A percentile compares a stretch with the other conserved stretches of the same genome.
These are phyloP conservation scores for Lojkania enalia DNA, from an alignment of 2,329 filamentous ascomycete genomes.

Conservation along the genomic window DNA sequence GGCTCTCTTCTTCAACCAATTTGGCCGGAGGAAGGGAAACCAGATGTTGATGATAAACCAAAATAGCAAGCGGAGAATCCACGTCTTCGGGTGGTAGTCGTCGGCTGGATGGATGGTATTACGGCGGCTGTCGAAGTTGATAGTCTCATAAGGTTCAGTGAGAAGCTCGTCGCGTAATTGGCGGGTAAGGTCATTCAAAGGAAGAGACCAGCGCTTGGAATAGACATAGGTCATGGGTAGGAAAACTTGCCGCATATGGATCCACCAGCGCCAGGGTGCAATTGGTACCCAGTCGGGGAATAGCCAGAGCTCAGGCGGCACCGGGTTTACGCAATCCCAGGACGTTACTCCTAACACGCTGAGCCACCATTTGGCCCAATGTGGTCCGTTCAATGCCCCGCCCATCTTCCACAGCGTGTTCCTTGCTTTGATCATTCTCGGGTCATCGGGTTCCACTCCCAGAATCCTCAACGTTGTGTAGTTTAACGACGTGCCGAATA, in stretches of 20 bases:
- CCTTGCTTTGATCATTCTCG: conserved; percentile 82
- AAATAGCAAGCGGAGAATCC: conserved; percentile 77
- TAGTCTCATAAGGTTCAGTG: conserved; percentile 73
- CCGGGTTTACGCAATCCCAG: conserved; percentile 94
- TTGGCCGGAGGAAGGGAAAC: conserved; percentile 73
- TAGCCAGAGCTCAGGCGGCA: conserved; percentile 91
- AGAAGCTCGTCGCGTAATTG: conserved; percentile 81
- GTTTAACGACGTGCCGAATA: conserved; percentile 88
- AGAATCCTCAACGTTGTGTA: conserved; percentile 80
- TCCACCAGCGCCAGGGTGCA: conserved; percentile 95
- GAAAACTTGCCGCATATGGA: conserved; percentile 97
- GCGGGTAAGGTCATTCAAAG: conserved; percentile 72
- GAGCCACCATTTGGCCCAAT: conserved; percentile 98
- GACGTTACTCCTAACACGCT: conserved; percentile 77
- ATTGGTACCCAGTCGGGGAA: conserved; percentile 89
- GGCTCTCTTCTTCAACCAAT: conserved; percentile 67
- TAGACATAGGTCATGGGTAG: conserved; percentile 89
- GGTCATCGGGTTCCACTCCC: conserved; percentile 81
- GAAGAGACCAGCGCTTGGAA: conserved; percentile 78
- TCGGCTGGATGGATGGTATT: conserved; percentile 80
- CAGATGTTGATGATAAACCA: conserved; percentile 79
- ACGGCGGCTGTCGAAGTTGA: conserved; percentile 76
- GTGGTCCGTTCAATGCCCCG: conserved; percentile 79
- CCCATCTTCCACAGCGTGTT: conserved; percentile 81
- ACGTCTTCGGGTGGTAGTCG: conserved; percentile 92